Evolutionary conservation across 306 rosid species (phyloP).

Genomic region (Vigna unguiculata): DNA sequence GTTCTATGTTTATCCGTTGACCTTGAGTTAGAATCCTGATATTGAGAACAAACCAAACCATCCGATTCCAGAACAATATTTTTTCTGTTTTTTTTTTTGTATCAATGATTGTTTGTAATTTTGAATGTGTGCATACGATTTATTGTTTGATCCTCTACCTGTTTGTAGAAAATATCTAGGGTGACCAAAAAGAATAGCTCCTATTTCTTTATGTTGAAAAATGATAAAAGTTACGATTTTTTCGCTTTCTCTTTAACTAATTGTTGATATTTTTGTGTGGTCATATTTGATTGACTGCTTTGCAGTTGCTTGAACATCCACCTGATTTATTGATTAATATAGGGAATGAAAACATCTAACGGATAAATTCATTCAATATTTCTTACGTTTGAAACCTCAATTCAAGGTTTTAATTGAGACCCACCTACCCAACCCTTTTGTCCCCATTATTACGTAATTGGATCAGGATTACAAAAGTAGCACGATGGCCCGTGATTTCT

Average conservation of each 20-base stretch:
- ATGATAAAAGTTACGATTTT: too few relatives aligned
- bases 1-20: background rate
- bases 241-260: background rate
- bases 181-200: background rate
- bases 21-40: background rate
- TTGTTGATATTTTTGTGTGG: background rate
- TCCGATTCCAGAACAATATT: background rate
- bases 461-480: background rate
- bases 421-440: background rate
- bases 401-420: background rate
- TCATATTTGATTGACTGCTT: background rate
- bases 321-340: background rate
- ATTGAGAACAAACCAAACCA: too few relatives aligned
- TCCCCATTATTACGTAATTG: background rate
- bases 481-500: background rate
- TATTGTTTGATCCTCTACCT: background rate
- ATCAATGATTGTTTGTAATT: background rate
- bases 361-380: background rate
- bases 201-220: too few relatives aligned
- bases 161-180: too few relatives aligned
- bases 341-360: background rate
- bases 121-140: background rate
- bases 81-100: too few relatives aligned
- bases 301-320: background rate
- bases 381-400: background rate